Base-by-base conservation (phyloP, 768 basidiomycete species). In the Mycena haematopus region DNA sequence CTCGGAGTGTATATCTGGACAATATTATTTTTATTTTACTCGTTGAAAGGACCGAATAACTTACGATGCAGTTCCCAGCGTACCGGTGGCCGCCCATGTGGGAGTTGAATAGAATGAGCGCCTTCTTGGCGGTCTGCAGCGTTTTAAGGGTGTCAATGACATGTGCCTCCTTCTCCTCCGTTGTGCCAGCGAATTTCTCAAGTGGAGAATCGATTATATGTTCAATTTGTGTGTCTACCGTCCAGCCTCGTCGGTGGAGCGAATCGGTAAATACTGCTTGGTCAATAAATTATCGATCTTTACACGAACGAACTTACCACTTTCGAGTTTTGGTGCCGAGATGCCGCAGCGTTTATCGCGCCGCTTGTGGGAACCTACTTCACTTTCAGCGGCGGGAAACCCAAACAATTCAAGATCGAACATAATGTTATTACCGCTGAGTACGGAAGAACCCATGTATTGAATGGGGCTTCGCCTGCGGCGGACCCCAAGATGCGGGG, bases 61-160 rank as follows among this genome's bases (percentile, higher is more conserved):
- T 50, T 15, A 63, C 66, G 22, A 67, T 67, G 44, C 58, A 60
- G 31, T 96, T 95, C 42, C 95, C 95, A 25, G 93, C 89, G 73
- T 89, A 99, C 68, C 89, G 90, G 79, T 98, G 96, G 3, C 96
- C 95, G n/a, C 96, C 96, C 49, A 95, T 81, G 78, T 99, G 96
- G 35, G 93, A 96, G 58, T 88, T 90, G 72, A 84, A 88, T 71
- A 98, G 77, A 62, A 99, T 89, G 49, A 97, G 89, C 6, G 88
- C 95, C 52, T 86, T 86, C 60, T 87, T 88, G 24, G 84, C 79
- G 36, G 75, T 74, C 15, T 78, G 78, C 17, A 85, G 83, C 42
- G 81, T 80, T 69, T 83, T 83, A 22, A 82, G 76, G 57, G 79
- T 79, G 66, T 75, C 79, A 71, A 63, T 84, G 57, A 90, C 78